Percentiles rank a stretch among this genome's conserved stretches.
phyloP scores from a whole-genome alignment of 148 eudicot genomes.

The Chenopodium suecicum region DNA sequence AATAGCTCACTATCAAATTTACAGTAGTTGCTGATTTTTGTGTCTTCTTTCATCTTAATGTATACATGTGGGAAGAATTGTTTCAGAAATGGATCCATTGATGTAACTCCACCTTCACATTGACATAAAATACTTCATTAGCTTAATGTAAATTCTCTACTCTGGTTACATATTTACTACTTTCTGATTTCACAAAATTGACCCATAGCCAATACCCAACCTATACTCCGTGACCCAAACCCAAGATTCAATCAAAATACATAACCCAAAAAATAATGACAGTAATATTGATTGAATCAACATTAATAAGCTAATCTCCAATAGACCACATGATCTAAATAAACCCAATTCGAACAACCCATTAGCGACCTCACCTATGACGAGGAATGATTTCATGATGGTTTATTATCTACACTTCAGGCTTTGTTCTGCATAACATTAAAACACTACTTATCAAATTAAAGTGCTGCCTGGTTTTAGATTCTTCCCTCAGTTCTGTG shows the following conservation, averaged over 20 bases:
- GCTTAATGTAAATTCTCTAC: background rate
- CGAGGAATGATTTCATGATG: background rate
- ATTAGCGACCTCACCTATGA: background rate
- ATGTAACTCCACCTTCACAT: slow-evolving; percentile 49
- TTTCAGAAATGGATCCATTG: slow-evolving; percentile 48
- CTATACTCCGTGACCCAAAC: too few relatives aligned
- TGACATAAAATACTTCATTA: background rate
- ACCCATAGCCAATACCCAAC: background rate
- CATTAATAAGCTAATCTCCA: background rate
- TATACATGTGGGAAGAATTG: slow-evolving; percentile 40
- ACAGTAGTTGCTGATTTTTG: slow-evolving; percentile 47
- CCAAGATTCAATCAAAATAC: background rate
- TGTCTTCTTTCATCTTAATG: slow-evolving; percentile 35
- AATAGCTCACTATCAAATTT: slow-evolving; percentile 43
- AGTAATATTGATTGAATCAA: background rate
- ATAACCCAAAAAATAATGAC: background rate
- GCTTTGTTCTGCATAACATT: background rate
- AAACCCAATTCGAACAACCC: background rate
- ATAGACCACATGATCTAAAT: background rate
- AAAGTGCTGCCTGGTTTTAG: background rate
- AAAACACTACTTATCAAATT: background rate
- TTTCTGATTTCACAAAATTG: background rate
- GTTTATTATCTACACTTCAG: background rate
- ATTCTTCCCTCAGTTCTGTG: background rate
- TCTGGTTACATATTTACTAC: background rate